These are phyloP conservation scores for Rossbeevera mucosa DNA, from an alignment of 768 basidiomycete species.

Conservation along the genomic window DNA sequence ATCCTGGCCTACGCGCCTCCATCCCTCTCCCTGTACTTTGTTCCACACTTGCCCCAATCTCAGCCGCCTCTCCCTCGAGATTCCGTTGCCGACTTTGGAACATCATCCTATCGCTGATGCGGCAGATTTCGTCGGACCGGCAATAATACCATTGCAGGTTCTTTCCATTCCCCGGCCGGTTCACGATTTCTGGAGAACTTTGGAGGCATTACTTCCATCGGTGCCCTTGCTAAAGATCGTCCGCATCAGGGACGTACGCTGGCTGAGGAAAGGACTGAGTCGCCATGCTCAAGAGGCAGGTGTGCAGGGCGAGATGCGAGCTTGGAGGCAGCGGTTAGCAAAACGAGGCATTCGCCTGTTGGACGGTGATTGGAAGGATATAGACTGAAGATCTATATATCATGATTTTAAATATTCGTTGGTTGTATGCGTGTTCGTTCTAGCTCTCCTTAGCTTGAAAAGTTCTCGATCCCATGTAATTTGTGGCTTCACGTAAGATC, in stretches of 20 bases:
- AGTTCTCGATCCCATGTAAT: no score
- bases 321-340: conserved; percentile 62
- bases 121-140: conserved; percentile 33
- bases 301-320: conserved; percentile 74
- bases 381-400: conserved; percentile 13
- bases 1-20: conserved; percentile 58
- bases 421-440: no score
- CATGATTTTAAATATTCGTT: neutral
- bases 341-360: conserved; percentile 57
- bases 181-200: conserved; percentile 48
- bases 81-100: conserved; percentile 53
- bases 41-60: conserved; percentile 51
- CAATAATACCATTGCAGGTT: conserved; percentile 43
- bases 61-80: conserved; percentile 68
- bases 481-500: no score
- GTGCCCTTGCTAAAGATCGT: conserved; percentile 56
- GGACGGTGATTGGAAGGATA: conserved; percentile 68
- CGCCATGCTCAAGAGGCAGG: conserved; percentile 65
- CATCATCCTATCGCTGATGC: conserved; percentile 27
- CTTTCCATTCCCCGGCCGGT: conserved; percentile 75
- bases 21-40: conserved; percentile 48
- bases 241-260: conserved; percentile 63
- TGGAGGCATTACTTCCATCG: conserved; percentile 52
- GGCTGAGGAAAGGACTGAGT: conserved; percentile 66
- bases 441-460: no score